Evolutionary conservation across 179 eudicot genomes (phyloP), one percentile per base, ranked within the genome.

Genomic region (Pouteria campechiana): DNA sequence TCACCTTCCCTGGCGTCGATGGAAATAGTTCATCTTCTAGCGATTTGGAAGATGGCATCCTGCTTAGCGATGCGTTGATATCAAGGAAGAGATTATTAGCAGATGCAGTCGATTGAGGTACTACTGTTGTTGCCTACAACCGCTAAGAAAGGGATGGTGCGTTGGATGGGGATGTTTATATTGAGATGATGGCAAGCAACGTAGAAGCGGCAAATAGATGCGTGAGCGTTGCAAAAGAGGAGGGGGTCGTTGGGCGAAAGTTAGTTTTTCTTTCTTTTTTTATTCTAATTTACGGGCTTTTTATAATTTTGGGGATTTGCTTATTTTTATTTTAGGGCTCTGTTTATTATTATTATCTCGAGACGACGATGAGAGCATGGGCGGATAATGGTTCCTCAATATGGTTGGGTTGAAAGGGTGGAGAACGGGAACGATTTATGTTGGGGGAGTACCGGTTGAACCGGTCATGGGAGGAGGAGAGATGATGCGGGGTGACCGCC

Each of bases 1-100:
- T 76, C 42, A 73, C 55, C 41, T 76, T 79, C 0, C 83, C 83
- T 2, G 83, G 89, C 2, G 83, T 80, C 3, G 76, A 63, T 1
- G 87, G 81, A 18, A 71, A 74, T 12, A 74, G n/a, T 21, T 74
- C 72, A 1, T 78, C 73, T 30, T 74, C 78, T 24, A 64, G 39
- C 4, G n/a, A n/a, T n/a, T n/a, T n/a, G n/a, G n/a, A n/a, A n/a
- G 60, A 60, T 8, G 54, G 59, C 64, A 47, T 61, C 46, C 46
- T 54, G 13, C 13, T 0, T 22, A 23, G 11, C 13, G 23, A 21
- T 6, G 13, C 25, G 0, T 41, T 12, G 12, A 14, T 41, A 2
- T 40, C 0, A n/a, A 12, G 22, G 17, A 10, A 41, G 2, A 24
- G 10, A 25, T 41, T 2, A 3, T 5, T 40, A 23, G 4, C 58